A percentile compares a stretch with the other conserved stretches of the same genome.
These are phyloP conservation scores for Arthrobotrys musiformis DNA, from an alignment of 2,329 filamentous ascomycete species.

Conservation along the genomic window DNA sequence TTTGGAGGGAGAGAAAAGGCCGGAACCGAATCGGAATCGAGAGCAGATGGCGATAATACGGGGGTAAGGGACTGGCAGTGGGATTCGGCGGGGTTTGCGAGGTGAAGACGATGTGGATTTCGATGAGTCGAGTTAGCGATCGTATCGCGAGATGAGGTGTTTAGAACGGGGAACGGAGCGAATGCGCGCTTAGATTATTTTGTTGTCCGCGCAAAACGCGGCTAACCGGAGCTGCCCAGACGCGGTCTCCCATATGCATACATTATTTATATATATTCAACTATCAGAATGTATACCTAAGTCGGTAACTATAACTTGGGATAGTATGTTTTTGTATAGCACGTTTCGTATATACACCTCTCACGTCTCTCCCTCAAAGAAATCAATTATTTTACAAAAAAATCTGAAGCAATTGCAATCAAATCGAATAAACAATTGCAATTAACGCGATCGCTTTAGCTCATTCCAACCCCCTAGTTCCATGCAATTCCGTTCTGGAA, in stretches of 20 bases:
- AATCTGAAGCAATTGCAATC: background rate
- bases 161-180: conserved; percentile 53
- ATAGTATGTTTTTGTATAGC: conserved; percentile 37
- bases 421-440: background rate
- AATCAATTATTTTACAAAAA: conserved; percentile 54
- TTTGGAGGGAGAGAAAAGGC: background rate
- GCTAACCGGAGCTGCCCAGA: conserved; percentile 14
- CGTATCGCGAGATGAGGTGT: conserved; percentile 51
- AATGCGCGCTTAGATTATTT: conserved; percentile 55
- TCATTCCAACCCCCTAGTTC: too few species aligned
- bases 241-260: background rate
- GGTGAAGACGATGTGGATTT: background rate
- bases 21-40: background rate
- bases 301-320: too few species aligned
- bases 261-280: too few species aligned
- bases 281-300: too few species aligned
- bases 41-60: background rate
- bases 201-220: conserved; percentile 54
- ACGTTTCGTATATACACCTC: conserved; percentile 43
- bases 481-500: background rate
- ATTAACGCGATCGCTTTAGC: background rate
- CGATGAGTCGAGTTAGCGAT: conserved; percentile 30
- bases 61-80: background rate
- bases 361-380: background rate
- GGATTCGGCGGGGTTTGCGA: background rate